These are phyloP conservation scores for Hapsidospora chrysogenum DNA, from an alignment of 495 filamentous ascomycete genomes.

Conservation along the genomic window DNA sequence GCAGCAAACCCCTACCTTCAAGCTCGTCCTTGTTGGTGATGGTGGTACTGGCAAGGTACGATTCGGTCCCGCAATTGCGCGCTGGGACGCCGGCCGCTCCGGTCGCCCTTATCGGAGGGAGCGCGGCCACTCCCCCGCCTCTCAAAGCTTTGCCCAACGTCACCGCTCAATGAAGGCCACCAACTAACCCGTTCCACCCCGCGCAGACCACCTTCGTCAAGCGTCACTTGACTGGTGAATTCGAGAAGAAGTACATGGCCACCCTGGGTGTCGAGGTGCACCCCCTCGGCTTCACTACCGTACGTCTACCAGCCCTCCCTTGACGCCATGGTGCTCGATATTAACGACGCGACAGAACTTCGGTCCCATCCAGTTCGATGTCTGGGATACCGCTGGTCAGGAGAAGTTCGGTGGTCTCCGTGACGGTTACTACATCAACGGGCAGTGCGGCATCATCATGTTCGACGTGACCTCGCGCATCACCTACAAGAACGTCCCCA, in stretches of 20 bases:
- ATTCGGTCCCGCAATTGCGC: constrained; percentile 9
- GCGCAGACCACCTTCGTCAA: constrained; percentile 99
- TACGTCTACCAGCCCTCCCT: constrained; percentile 32
- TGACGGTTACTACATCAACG: constrained; percentile 99
- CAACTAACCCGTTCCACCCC: no score
- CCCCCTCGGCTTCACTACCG: constrained; percentile 81
- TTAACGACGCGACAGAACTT: constrained; percentile 52
- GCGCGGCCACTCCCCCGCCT: no score
- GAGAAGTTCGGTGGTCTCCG: constrained; percentile 99
- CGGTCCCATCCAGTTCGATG: constrained; percentile 94
- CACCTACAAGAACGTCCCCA: constrained; percentile 99
- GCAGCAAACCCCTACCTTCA: constrained; percentile 65
- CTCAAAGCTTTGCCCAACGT: no score
- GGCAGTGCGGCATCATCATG: constrained; percentile 99
- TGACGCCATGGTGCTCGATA: background rate
- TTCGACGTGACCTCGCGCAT: constrained; percentile 99
- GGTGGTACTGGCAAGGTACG: constrained; percentile 98
- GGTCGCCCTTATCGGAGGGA: no score
- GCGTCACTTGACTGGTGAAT: constrained; percentile 98
- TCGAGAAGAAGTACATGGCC: constrained; percentile 99
- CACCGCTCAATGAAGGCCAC: no score
- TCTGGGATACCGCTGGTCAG: constrained; percentile 99
- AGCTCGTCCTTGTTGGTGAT: constrained; percentile 99
- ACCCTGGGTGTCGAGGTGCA: constrained; percentile 99
- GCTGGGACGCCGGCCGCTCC: background rate